phyloP scores from a whole-genome alignment of 495 filamentous ascomycete species.

The Hypoxylon cercidicola region DNA sequence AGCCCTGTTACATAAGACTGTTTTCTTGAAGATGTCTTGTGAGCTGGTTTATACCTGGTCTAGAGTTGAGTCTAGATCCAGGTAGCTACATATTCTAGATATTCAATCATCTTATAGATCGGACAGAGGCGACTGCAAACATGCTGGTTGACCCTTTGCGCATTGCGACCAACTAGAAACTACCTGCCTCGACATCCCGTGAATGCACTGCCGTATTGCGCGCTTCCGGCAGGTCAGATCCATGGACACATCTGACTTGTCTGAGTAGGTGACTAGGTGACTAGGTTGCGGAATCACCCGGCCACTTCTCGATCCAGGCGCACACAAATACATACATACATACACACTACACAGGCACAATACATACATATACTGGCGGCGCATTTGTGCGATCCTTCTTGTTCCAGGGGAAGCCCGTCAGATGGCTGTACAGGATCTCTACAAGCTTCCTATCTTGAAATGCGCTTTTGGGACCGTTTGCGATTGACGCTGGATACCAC shows the following conservation, averaged over 20 bases:
- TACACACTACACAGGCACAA: slow-evolving; percentile 12
- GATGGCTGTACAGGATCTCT: slow-evolving; percentile 18
- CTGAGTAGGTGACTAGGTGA: slow-evolving; percentile 19
- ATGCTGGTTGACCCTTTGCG: slow-evolving; percentile 34
- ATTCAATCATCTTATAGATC: slow-evolving; percentile 17
- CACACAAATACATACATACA: slow-evolving; percentile 9
- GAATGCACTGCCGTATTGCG: slow-evolving; percentile 41
- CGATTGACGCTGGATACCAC: slow-evolving; percentile 34
- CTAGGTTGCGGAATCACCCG: slow-evolving; percentile 43
- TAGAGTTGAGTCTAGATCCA: slow-evolving; percentile 8
- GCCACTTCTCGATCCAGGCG: slow-evolving; percentile 37
- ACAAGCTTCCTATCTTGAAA: slow-evolving; percentile 22
- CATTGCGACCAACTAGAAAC: slow-evolving; percentile 42
- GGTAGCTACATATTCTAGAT: not conserved
- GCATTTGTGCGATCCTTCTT: slow-evolving; percentile 40
- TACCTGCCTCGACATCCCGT: slow-evolving; percentile 32
- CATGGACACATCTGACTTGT: slow-evolving; percentile 22
- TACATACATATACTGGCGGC: slow-evolving; percentile 18
- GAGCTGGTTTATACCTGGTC: not conserved
- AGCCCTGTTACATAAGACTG: slow-evolving; percentile 14
- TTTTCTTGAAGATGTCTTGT: not conserved
- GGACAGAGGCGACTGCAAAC: slow-evolving; percentile 24
- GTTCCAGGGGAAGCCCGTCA: slow-evolving; percentile 28
- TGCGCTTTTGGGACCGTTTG: slow-evolving; percentile 27
- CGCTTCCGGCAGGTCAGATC: slow-evolving; percentile 43